Evolutionary conservation across 2,329 filamentous ascomycete genomes (phyloP), one percentile per base, ranked within the genome.

Genomic region (Talaromyces funiculosus): DNA sequence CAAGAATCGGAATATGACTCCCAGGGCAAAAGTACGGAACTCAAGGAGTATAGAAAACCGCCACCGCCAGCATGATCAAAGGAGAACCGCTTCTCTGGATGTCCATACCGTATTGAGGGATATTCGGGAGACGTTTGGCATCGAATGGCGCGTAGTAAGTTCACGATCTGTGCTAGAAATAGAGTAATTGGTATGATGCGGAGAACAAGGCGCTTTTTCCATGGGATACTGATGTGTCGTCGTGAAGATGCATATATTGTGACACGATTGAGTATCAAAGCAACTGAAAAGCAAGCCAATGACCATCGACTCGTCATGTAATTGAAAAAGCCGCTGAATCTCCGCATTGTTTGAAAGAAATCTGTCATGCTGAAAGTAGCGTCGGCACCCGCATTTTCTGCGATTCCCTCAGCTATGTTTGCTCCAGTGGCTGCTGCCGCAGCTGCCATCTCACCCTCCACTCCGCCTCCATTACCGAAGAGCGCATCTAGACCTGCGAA

Each of bases 251-350:
- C 93, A 74, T 96, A 97, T 67, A 97, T 94, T 61, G 92, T 88
- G 6, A 94, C 95, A 61, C 94, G 86, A 72, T 97, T 97, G 24
- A 97, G 80, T 61, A 97, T 78, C 61, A 97, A 84, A 22, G 91
- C 91, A 84, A 93, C 90, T 38, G 87, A 85, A 67, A 97, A 87
- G 68, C 92, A 97, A 57, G 88, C 87, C 61, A 97, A 78, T 0
- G 93, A 92, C 94, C 94, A 97, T 74, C 89, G 89, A 74, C 90
- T 95, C 1, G 90, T 95, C 45, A 92, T 82, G 75, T 97, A 99
- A 67, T 86, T 89, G 75, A 97, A 92, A 61, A 97, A 86, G 63
- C 90, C 92, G 47, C 90, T 90, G 45, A 97, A 81, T 45, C 89
- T 91, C 70, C 87, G 85, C 65, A 84, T 68, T 4, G 78, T 77